Percentiles rank a stretch among this genome's conserved stretches.
phyloP scores from a whole-genome alignment of 2,329 filamentous ascomycete species.

The Penicillium paneum region DNA sequence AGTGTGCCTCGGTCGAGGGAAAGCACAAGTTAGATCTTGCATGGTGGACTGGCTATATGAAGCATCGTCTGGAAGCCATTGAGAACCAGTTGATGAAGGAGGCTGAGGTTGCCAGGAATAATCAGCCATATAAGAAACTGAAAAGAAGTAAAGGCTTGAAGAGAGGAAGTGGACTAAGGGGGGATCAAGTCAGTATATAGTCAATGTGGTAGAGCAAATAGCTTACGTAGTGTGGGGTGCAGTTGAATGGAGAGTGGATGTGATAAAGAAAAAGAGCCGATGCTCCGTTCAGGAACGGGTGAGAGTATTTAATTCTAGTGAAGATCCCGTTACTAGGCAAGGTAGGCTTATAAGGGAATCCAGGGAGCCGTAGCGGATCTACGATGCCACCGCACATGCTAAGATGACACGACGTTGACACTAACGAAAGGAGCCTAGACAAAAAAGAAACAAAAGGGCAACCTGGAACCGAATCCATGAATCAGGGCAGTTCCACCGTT shows the following conservation, averaged over 20 bases:
- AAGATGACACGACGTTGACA: conserved; percentile 42
- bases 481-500: conserved; percentile 25
- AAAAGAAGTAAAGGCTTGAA: not conserved
- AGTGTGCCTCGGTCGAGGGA: conserved; percentile 50
- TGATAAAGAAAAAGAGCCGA: conserved; percentile 1
- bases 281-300: conserved; percentile 13
- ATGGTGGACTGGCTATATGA: conserved; percentile 23
- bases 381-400: conserved; percentile 37
- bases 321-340: conserved; percentile 12
- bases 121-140: conserved; percentile 30
- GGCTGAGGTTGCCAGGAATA: conserved; percentile 28
- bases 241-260: conserved; percentile 1
- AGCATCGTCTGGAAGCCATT: conserved; percentile 26
- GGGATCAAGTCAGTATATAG: conserved; percentile 12
- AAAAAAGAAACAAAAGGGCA: conserved; percentile 17
- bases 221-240: conserved; percentile 4
- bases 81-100: conserved; percentile 26
- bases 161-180: conserved; percentile 2
- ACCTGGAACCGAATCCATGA: conserved; percentile 17
- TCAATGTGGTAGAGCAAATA: conserved; percentile 3
- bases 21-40: conserved; percentile 47
- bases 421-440: conserved; percentile 31
- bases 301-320: conserved; percentile 11
- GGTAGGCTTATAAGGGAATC: conserved; percentile 24
- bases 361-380: conserved; percentile 30